Base-by-base conservation (phyloP, 2,329 filamentous ascomycete genomes). In the Aureobasidium sp. region DNA sequence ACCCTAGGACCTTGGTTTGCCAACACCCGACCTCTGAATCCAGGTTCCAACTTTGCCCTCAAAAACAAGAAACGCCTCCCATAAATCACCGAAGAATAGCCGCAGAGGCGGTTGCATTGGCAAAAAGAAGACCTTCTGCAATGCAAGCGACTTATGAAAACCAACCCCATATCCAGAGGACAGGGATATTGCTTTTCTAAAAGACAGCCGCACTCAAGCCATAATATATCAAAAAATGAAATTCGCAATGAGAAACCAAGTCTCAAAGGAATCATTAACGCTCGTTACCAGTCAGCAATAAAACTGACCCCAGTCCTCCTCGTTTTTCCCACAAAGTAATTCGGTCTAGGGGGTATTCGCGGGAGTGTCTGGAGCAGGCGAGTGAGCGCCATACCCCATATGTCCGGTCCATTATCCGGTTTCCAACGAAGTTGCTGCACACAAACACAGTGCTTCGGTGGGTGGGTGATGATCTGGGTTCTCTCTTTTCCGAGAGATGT, bases 81-180 rank as follows among this genome's bases (percentile, higher is more conserved):
- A 61, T 41, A 53, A 21, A 21, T 59, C 58, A 16, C 58, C 60
- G 42, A 21, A 59, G 44, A 50, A 59, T 59, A 59, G 57, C 57
- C 57, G 34, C 57, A 53, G 55, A 63, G 59, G 39, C 60, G 36
- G 59, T 59, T 51, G 57, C 42, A 21, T 21, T 21, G 21, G 21
- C 21, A 21, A 21, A 21, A 21, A 21, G 21, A 21, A 21, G 21
- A 21, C 21, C 21, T 21, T 21, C 21, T 21, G 21, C 21, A 44
- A 44, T 57, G 45, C 36, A 61, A 53, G 51, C 39, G 59, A 45
- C 53, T 55, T 54, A 48, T 59, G 41, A 58, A 60, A 71, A 69
- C 65, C 69, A 69, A 72, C 70, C 70, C 70, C 65, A 48, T 63
- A 67, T 71, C 69, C 66, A 66, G 57, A 64, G 67, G 70, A 72